A percentile compares a stretch with the other conserved stretches of the same genome.
phyloP scores from a whole-genome alignment of 1,139 yeast species.

The Yamadazyma mexicana region DNA sequence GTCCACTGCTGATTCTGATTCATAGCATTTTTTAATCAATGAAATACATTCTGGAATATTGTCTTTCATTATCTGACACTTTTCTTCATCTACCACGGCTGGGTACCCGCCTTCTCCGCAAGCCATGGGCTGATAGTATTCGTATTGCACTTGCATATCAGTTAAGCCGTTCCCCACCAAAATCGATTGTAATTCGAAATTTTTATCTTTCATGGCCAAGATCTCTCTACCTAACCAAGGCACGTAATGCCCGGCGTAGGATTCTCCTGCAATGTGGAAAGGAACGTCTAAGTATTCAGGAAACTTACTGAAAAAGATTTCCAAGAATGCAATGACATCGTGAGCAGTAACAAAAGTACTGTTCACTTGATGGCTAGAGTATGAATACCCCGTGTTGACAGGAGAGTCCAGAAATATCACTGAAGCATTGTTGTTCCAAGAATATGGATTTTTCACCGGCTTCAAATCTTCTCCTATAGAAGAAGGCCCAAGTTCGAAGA shows the following conservation, averaged over 20 bases:
- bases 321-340: conserved; percentile 71
- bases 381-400: conserved; percentile 87
- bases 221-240: conserved; percentile 79
- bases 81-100: conserved; percentile 67
- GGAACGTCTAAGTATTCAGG: conserved; percentile 70
- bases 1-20: conserved; percentile 66
- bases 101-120: conserved; percentile 82
- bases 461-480: conserved; percentile 50
- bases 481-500: conserved; percentile 90
- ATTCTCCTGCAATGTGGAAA: conserved; percentile 85
- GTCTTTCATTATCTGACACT: conserved; percentile 66
- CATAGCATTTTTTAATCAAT: conserved; percentile 69
- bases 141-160: conserved; percentile 66
- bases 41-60: conserved; percentile 71
- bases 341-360: conserved; percentile 48
- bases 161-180: conserved; percentile 95
- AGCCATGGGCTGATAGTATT: conserved; percentile 71
- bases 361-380: conserved; percentile 37
- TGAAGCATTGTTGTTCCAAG: conserved; percentile 83
- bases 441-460: conserved; percentile 61
- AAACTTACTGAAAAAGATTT: conserved; percentile 64
- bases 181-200: conserved; percentile 58
- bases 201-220: conserved; percentile 40
- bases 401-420: conserved; percentile 91
- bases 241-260: conserved; percentile 94